Base-by-base conservation (phyloP, 1,284 basidiomycete species). In the Hemileia vastatrix region DNA sequence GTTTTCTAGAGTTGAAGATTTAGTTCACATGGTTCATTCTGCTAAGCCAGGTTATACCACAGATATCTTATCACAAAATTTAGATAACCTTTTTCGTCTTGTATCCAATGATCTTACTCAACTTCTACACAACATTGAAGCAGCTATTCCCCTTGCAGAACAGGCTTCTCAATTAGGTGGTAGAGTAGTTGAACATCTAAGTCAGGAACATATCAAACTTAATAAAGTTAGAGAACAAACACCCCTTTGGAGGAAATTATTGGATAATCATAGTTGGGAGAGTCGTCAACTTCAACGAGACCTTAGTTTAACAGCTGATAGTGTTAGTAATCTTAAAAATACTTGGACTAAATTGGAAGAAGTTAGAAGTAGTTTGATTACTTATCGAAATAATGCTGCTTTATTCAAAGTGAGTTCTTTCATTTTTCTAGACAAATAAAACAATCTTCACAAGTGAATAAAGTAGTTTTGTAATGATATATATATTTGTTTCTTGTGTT, bases 1-100 rank as follows among this genome's bases (percentile, higher is more conserved):
- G 57, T 72, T 72, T 55, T 64, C 66, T 9, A 66, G 70, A 18
- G 57, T 72, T 11, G 68, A 69, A 40, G 64, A 68, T n/a, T 64
- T 68, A n/a, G 63, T 72, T 50, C 15, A 55, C n/a, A 61, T 66
- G 51, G 19, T 65, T 31, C 31, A 55, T 33, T 21, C 43, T 33
- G 51, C 51, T 6, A 33, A 53, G 1, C 60, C 63, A 18, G 48
- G 33, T 15, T 64, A 63, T 19, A 53, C 54, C 23, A 47, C 65
- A 8, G 33, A 55, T n/a, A 48, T 59, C 32, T 44, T 71, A 43
- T 49, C 58, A 9, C 27, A 31, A 3, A 70, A 68, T 36, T 64
- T 72, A 49, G 64, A 68, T 40, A 45, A 63, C n/a, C 64, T 71
- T 6, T 68, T 71, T 57, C 49, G 63, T 21, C 63, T 60, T 27